A percentile compares a stretch with the other conserved stretches of the same genome.
phyloP scores from a whole-genome alignment of 2,329 filamentous ascomycete species.

The Microsporum ferrugineum region DNA sequence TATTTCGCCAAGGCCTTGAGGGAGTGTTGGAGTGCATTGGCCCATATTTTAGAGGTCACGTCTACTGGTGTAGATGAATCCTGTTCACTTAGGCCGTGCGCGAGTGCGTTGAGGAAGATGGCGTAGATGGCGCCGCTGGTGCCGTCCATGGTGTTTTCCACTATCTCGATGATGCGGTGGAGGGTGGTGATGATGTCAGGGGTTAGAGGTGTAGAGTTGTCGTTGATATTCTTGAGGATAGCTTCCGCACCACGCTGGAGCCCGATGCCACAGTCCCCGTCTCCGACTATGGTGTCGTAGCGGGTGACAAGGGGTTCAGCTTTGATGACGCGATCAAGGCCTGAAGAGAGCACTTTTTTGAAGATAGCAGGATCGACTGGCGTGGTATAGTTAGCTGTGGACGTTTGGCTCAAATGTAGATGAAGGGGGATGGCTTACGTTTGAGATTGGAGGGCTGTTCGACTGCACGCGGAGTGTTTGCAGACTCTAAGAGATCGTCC shows the following conservation, averaged over 20 bases:
- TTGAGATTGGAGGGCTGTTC: slow-evolving; percentile 44
- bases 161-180: slow-evolving; percentile 49
- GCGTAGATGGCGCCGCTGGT: slow-evolving; percentile 68
- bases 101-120: slow-evolving; percentile 81
- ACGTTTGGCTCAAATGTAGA: slow-evolving; percentile 12
- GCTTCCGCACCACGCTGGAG: slow-evolving; percentile 75
- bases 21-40: slow-evolving; percentile 58
- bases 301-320: slow-evolving; percentile 55
- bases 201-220: slow-evolving; percentile 32
- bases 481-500: slow-evolving; percentile 29
- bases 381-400: not conserved
- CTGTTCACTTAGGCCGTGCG: slow-evolving; percentile 52
- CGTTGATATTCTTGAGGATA: slow-evolving; percentile 35
- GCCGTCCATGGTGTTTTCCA: slow-evolving; percentile 62
- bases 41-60: slow-evolving; percentile 45
- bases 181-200: slow-evolving; percentile 51
- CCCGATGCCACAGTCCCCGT: slow-evolving; percentile 81
- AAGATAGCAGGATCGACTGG: slow-evolving; percentile 22
- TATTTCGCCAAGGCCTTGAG: slow-evolving; percentile 64
- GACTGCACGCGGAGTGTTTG: slow-evolving; percentile 29
- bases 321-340: slow-evolving; percentile 47
- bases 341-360: slow-evolving; percentile 44
- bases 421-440: slow-evolving; percentile 27
- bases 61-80: slow-evolving; percentile 35
- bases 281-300: slow-evolving; percentile 71